These are phyloP conservation scores for Trichoderma sp. DNA, from an alignment of 2,329 filamentous ascomycete genomes.

Conservation along the genomic window DNA sequence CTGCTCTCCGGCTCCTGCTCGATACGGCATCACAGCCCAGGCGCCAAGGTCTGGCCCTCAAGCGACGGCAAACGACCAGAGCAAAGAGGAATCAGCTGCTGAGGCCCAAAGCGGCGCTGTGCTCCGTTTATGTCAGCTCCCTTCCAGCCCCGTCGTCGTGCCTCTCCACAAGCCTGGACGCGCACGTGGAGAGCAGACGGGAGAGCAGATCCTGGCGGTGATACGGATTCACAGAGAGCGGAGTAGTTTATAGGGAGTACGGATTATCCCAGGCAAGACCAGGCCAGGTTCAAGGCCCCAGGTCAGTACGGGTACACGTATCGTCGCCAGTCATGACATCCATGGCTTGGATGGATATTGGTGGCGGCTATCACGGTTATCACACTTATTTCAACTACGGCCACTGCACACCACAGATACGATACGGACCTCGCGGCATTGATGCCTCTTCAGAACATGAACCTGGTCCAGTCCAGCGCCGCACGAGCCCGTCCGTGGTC, in stretches of 20 bases:
- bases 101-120: not conserved
- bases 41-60: not conserved
- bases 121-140: not conserved
- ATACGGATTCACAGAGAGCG: not conserved
- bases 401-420: not conserved
- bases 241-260: not conserved
- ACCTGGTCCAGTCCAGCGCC: not conserved
- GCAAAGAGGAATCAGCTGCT: not conserved
- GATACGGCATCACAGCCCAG: not conserved
- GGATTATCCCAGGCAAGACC: not conserved
- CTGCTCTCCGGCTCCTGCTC: not conserved
- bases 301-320: not conserved
- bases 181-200: slow-evolving; percentile 13
- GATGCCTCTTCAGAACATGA: not conserved
- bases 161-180: not conserved
- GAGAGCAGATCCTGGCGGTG: not conserved
- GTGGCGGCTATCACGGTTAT: slow-evolving; percentile 16
- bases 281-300: not conserved
- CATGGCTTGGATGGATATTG: not conserved
- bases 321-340: not conserved
- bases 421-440: not conserved
- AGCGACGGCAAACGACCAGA: not conserved
- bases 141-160: not conserved
- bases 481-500: slow-evolving; percentile 9
- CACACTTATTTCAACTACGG: not conserved